Base-by-base conservation (phyloP, 2,329 filamentous ascomycete species). In the Colletotrichum sublineola region DNA sequence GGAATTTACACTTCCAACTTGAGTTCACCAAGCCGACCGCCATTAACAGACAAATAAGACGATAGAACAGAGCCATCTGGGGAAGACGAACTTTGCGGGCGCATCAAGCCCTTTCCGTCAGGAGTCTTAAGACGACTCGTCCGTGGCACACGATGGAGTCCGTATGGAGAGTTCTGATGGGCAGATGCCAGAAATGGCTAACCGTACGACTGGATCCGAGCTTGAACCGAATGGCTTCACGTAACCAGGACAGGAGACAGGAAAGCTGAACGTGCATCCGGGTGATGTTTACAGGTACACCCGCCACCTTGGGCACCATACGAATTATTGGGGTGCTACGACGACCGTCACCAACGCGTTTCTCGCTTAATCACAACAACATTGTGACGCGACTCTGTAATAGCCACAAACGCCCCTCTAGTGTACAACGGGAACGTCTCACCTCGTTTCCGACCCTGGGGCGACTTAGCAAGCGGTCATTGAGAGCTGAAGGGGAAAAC, bases 331-430 rank as follows among this genome's bases (percentile, higher is more conserved):
- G 33, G 24, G 14, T 38, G 36, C 18, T 44, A 31, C 36, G 20
- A 33, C 62, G 40, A 56, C 62, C n/a, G 31, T 29, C 50, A 7
- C 50, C 38, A 46, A 64, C 62, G 62, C 53, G 63, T 58, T 48
- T 63, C 62, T 53, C 58, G 68, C 70, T 56, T 61, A 63, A 69
- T 42, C 61, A 73, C n/a, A 72, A 58, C 55, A 70, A 58, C 48
- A 70, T 42, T 40, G 60, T 61, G 38, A 68, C 70, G 70, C 70
- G 70, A 61, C 36, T 55, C 33, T 48, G 55, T 69, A 61, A 20
- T n/a, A 46, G 61, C 40, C 50, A 71, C 63, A 67, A 46, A 46
- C 63, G 48, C 40, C 66, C 55, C 55, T 73, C 61, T 70, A 48
- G 20, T 48, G 46, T 24, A 40, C 44, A 73, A 70, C 66, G 70